Evolutionary conservation across 2,329 filamentous ascomycete species (phyloP).

Genomic region (Botryotinia narcissicola): DNA sequence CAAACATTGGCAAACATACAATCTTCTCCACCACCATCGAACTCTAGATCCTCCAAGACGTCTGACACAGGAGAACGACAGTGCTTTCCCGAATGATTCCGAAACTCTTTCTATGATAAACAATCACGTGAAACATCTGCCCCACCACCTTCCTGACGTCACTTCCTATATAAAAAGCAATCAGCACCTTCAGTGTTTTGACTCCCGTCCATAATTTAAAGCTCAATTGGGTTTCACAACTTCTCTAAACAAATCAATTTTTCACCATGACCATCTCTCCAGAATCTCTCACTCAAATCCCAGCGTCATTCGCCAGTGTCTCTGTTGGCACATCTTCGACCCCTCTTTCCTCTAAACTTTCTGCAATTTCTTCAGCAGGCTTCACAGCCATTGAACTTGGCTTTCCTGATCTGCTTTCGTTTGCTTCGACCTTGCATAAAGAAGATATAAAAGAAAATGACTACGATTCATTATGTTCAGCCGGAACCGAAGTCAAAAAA

Average conservation of each 20-base stretch:
- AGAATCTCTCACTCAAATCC: slow-evolving; percentile 38
- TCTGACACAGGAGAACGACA: slow-evolving; percentile 13
- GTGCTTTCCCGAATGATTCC: slow-evolving; percentile 20
- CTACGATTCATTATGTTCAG: slow-evolving; percentile 55
- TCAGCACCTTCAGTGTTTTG: background rate
- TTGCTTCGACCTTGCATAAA: slow-evolving; percentile 52
- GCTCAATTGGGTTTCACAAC: background rate
- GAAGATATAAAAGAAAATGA: slow-evolving; percentile 54
- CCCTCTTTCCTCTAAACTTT: slow-evolving; percentile 58
- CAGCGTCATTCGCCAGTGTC: slow-evolving; percentile 54
- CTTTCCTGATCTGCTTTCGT: slow-evolving; percentile 68
- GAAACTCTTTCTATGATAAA: background rate
- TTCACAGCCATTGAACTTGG: slow-evolving; percentile 71
- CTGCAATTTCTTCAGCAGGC: slow-evolving; percentile 61
- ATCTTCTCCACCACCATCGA: background rate
- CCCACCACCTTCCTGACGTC: slow-evolving; percentile 15
- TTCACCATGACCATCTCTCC: slow-evolving; percentile 17
- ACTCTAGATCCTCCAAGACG: background rate
- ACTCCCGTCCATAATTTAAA: background rate
- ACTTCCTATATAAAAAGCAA: background rate
- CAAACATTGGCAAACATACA: slow-evolving; percentile 1
- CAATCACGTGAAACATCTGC: slow-evolving; percentile 11
- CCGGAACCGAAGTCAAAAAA: slow-evolving; percentile 53
- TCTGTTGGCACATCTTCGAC: slow-evolving; percentile 51
- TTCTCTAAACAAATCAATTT: background rate